Evolutionary conservation across 2,329 filamentous ascomycete genomes (phyloP), one percentile per base, ranked within the genome.

Genomic region (Arthroderma sp.): DNA sequence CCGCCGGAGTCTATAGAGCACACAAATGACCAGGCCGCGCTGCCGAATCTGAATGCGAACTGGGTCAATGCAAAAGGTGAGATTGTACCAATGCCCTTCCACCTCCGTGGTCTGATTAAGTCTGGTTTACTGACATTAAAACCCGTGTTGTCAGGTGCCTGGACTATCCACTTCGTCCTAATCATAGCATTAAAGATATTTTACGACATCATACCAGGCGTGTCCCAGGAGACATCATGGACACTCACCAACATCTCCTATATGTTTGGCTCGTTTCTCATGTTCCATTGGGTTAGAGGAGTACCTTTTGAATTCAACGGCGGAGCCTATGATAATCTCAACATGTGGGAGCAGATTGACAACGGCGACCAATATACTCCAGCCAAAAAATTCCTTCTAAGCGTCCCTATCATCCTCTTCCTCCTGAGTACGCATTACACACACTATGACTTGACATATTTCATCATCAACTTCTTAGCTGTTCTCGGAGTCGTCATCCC

Each of bases 271-370:
- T 96, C 91, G 43, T 98, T 97, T 74, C 83, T 98, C 73, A 98
- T 98, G 93, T 98, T 98, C 76, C 93, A 98, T 76, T 95, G 89
- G 79, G 93, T 98, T 65, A 89, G 91, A 70, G 93, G 93, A 65
- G 89, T 97, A 51, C 93, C 93, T 4, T 98, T 98, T 70, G 93
- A 98, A 73, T 98, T 98, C 81, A 98, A 98, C 71, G 86, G 88
- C 58, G 93, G 93, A 59, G 93, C 93, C 65, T 98, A 97, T 74
- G 93, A 98, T 79, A 97, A 98, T 73, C 81, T 98, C 69, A 98
- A 97, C 77, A 97, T 98, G 93, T 98, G 93, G 93, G 93, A 98
- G 77, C 93, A 98, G 76, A 98, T 98, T 72, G 93, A 98, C 77
- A 94, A 97, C 68, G 93, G 93, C 51, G 93, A 93, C 66, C 93